A percentile compares a stretch with the other conserved stretches of the same genome.
Evolutionary conservation across 2,329 filamentous ascomycete genomes (phyloP).

Genomic region (Verticillium dahliae): DNA sequence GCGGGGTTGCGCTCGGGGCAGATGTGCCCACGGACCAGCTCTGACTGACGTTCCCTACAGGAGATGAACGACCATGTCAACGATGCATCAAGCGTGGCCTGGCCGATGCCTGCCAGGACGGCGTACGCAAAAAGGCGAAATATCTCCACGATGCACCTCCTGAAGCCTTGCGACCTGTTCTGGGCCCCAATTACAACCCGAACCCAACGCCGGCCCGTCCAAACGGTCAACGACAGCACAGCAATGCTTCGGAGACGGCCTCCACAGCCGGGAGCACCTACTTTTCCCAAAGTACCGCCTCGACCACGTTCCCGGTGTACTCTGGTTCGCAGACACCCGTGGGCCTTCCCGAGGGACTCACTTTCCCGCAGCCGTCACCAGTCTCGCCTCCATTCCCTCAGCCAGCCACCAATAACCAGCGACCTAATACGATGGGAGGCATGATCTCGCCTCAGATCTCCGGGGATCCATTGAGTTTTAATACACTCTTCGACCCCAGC

Average conservation of each 20-base stretch:
- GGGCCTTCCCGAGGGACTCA: slow-evolving; percentile 38
- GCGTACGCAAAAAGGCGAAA: slow-evolving; percentile 97
- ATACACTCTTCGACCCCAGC: slow-evolving; percentile 76
- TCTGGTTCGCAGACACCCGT: slow-evolving; percentile 38
- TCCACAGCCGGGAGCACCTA: slow-evolving; percentile 35
- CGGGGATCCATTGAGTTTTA: slow-evolving; percentile 44
- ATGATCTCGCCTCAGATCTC: slow-evolving; percentile 43
- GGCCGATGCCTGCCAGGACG: slow-evolving; percentile 88
- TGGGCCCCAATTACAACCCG: slow-evolving; percentile 64
- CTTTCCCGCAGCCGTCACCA: slow-evolving; percentile 65
- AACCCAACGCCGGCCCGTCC: slow-evolving; percentile 35
- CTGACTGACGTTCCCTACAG: slow-evolving; percentile 36
- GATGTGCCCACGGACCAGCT: slow-evolving; percentile 1
- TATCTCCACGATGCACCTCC: slow-evolving; percentile 95
- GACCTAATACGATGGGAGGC: slow-evolving; percentile 28
- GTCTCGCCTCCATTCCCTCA: slow-evolving; percentile 66
- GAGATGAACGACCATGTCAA: slow-evolving; percentile 90
- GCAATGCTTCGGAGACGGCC: slow-evolving; percentile 29
- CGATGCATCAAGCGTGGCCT: slow-evolving; percentile 91
- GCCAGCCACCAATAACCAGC: slow-evolving; percentile 37
- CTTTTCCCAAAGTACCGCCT: slow-evolving; percentile 38
- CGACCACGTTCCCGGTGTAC: slow-evolving; percentile 45
- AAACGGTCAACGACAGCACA: slow-evolving; percentile 32
- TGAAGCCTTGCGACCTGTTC: slow-evolving; percentile 80
- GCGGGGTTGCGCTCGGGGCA: background rate